Percentiles rank a stretch among this genome's conserved stretches.
Evolutionary conservation across 176 grass and related monocot species (phyloP).

Genomic region (Avena eriantha): DNA sequence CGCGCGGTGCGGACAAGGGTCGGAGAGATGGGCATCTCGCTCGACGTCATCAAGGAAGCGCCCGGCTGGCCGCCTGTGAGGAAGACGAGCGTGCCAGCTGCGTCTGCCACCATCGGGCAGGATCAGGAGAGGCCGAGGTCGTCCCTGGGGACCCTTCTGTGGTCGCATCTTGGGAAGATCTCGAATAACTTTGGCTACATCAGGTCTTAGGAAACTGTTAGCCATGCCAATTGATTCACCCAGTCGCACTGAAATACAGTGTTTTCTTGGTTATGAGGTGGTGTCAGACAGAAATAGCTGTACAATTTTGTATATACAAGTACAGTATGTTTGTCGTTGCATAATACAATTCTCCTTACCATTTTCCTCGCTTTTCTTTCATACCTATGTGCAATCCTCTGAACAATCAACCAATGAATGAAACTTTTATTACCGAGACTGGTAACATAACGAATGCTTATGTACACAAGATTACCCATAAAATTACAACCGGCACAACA

Average conservation of each 20-base stretch:
- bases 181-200: slow-evolving; percentile 47
- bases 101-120: not conserved
- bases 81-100: slow-evolving; percentile 26
- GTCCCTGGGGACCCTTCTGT: slow-evolving; percentile 52
- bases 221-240: slow-evolving; percentile 14
- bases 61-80: slow-evolving; percentile 47
- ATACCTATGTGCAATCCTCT: slow-evolving; percentile 18
- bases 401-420: slow-evolving; percentile 43
- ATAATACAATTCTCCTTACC: slow-evolving; percentile 21
- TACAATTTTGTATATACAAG: slow-evolving; percentile 42
- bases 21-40: slow-evolving; percentile 37
- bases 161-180: slow-evolving; percentile 61
- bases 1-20: slow-evolving; percentile 47
- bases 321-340: slow-evolving; percentile 28
- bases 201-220: slow-evolving; percentile 26
- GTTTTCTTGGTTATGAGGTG: not conserved
- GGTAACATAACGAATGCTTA: slow-evolving; percentile 42
- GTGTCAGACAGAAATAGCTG: slow-evolving; percentile 1
- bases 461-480: slow-evolving; percentile 53
- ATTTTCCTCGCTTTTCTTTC: not conserved
- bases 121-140: slow-evolving; percentile 42
- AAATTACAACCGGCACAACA: slow-evolving; percentile 43
- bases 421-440: slow-evolving; percentile 32
- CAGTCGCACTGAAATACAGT: slow-evolving; percentile 1
- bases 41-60: slow-evolving; percentile 42